Evolutionary conservation across 441 rosid species (phyloP).

Genomic region (Corymbia calophylla): DNA sequence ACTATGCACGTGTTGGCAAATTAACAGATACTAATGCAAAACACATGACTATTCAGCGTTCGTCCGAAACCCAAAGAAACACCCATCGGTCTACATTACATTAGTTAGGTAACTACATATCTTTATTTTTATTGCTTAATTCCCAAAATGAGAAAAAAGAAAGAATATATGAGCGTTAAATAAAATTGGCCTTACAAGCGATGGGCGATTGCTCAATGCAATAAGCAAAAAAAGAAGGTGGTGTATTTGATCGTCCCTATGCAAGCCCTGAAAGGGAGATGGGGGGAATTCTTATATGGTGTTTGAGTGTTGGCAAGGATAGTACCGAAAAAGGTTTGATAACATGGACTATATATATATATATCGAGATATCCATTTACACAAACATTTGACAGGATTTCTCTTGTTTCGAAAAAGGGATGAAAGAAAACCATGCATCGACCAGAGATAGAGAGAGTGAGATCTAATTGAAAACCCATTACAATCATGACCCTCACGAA

Average conservation of each 20-base stretch:
- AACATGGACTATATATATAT: neutral
- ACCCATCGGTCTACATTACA: neutral
- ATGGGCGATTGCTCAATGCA: neutral
- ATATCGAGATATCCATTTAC: neutral
- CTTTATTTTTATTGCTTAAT: neutral
- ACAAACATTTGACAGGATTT: accelerated
- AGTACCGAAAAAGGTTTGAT: neutral
- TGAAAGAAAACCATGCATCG: neutral
- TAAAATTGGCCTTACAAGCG: neutral
- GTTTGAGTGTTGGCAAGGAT: neutral
- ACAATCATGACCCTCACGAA: neutral
- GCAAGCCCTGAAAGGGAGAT: neutral
- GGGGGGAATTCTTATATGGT: neutral
- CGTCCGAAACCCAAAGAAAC: neutral
- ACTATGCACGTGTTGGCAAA: neutral
- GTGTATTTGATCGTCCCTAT: neutral
- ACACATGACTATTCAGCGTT: neutral
- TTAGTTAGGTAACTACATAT: neutral
- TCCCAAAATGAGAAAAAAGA: neutral
- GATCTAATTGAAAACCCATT: neutral
- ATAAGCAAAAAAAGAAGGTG: neutral
- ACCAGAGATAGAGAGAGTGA: neutral
- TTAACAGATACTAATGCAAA: neutral
- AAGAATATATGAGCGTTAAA: neutral
- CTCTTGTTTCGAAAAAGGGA: neutral